Evolutionary conservation across 2,329 filamentous ascomycete genomes (phyloP), one percentile per base, ranked within the genome.

Genomic region (Gaeumannomyces tritici): DNA sequence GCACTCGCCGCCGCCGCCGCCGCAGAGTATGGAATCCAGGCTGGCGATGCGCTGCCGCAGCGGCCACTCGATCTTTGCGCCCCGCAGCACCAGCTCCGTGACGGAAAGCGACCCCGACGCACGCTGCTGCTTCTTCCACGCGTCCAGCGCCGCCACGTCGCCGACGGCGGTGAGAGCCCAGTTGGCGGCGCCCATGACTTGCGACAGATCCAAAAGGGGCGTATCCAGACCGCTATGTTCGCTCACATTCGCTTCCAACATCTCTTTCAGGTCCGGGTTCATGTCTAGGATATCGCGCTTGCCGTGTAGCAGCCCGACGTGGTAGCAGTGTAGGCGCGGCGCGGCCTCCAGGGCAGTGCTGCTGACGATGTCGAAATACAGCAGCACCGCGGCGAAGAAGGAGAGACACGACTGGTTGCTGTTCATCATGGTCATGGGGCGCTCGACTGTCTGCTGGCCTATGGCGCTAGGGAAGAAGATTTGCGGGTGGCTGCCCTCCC

Each of bases 91-190:
- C 6, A 85, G 73, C 62, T 82, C 76, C 4, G 71, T 68, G 61
- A 76, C 71, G 13, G 79, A 79, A 1, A 85, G 72, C 0, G 74
- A 75, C 5, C 79, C 79, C 5, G 69, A 66, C 58, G 70, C 69
- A 59, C 77, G 64, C 76, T 61, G 76, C 27, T 77, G 71, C 66
- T 79, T 78, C 71, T 86, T 87, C 79, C 81, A 85, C 1, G 78
- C 75, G 61, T 83, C 78, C 8, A 88, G 74, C 0, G 76, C 70
- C 18, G 83, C 75, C 58, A 84, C 79, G 26, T 83, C 78, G 15
- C 79, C 80, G 56, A 88, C 77, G n/a, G 78, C 73, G 57, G 81
- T 71, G 57, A 87, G 66, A 0, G 79, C 78, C 81, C 82, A 84
- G 69, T 86, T 87, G 57, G 82, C 74, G 64, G 83, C 76, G 2